Conservation (phyloP, 2,329 filamentous ascomycete species). For the Pestalotiopsis sp. region DNA sequence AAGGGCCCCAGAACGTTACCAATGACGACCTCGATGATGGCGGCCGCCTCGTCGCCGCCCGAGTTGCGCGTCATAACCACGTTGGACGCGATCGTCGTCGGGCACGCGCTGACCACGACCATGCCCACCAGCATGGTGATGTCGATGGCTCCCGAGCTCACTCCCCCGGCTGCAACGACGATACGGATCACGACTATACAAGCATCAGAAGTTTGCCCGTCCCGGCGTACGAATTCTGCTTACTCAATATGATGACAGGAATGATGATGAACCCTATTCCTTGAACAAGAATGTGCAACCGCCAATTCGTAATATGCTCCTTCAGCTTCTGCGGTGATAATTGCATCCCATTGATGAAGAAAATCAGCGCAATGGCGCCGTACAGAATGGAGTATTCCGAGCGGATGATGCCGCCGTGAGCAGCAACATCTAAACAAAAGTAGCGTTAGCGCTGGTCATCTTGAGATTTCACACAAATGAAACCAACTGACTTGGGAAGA, state of each 20-base stretch:
- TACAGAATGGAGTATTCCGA: constrained; percentile 67
- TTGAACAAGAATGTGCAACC: constrained; percentile 69
- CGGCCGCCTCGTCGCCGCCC: constrained; percentile 67
- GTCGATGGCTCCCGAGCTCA: constrained; percentile 60
- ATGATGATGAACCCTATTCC: constrained; percentile 68
- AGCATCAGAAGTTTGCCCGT: constrained; percentile 5
- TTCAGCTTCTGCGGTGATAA: constrained; percentile 64
- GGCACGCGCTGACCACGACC: constrained; percentile 67
- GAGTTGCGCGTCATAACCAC: constrained; percentile 74
- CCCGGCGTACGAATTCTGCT: not conserved
- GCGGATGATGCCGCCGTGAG: constrained; percentile 50
- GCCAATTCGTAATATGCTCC: constrained; percentile 66
- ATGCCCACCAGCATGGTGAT: constrained; percentile 68
- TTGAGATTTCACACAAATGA: not conserved
- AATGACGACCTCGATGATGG: constrained; percentile 69
- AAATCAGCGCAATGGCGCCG: constrained; percentile 69
- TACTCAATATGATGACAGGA: constrained; percentile 63
- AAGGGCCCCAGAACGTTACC: constrained; percentile 73
- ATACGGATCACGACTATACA: constrained; percentile 46
- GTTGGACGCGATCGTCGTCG: constrained; percentile 74
- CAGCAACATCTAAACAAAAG: constrained; percentile 45
- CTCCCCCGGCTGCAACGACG: constrained; percentile 46
- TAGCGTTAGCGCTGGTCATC: not conserved
- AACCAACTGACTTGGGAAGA: constrained; percentile 44
- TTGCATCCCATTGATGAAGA: constrained; percentile 71